Evolutionary conservation across 73 alveolate species (phyloP).

Genomic region (Tetrahymena thermophila): DNA sequence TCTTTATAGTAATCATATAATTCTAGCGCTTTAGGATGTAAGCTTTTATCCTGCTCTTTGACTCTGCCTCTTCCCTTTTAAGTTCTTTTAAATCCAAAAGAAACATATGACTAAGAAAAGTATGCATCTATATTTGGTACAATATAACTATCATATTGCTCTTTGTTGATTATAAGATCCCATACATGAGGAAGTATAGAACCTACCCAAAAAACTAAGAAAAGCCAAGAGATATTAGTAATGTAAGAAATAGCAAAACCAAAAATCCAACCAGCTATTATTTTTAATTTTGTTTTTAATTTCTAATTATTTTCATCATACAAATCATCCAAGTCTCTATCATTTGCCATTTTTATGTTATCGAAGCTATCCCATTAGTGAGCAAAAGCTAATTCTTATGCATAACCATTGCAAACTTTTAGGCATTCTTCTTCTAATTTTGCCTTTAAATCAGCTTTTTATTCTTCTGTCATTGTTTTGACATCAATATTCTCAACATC

Average conservation of each 20-base stretch:
- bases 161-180: background rate
- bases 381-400: background rate
- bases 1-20: background rate
- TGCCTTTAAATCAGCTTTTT: background rate
- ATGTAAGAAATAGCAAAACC: background rate
- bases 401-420: background rate
- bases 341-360: background rate
- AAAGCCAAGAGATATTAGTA: background rate
- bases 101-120: background rate
- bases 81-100: background rate
- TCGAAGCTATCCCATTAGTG: background rate
- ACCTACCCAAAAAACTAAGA: background rate
- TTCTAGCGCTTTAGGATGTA: background rate
- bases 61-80: background rate
- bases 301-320: background rate
- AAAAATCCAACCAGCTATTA: background rate
- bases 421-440: background rate
- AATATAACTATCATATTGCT: background rate
- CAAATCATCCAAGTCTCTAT: background rate
- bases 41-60: background rate
- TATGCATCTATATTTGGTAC: background rate
- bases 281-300: background rate
- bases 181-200: background rate
- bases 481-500: background rate
- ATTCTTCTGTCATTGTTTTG: background rate